phyloP scores from a whole-genome alignment of 2,329 filamentous ascomycete genomes.

The Botrytis pseudocinerea region DNA sequence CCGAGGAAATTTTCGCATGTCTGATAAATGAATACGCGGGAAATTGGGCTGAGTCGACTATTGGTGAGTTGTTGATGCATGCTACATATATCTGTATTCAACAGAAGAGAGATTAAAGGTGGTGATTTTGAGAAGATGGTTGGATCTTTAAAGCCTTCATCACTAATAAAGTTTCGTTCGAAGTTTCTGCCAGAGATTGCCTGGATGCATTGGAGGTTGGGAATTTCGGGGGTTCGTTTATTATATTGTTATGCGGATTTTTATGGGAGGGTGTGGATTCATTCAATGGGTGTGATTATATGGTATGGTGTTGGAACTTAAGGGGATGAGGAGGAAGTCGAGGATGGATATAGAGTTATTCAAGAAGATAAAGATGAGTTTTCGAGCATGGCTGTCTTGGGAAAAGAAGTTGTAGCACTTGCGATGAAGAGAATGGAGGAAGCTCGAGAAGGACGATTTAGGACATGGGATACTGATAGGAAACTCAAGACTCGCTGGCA shows the following conservation, averaged over 20 bases:
- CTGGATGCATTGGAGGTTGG: background rate
- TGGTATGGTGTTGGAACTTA: background rate
- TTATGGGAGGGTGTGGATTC: background rate
- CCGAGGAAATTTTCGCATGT: background rate
- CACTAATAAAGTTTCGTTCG: fast-evolving
- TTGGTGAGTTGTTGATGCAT: background rate
- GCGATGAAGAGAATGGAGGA: background rate
- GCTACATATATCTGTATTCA: background rate
- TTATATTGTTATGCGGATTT: background rate
- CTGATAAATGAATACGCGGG: background rate
- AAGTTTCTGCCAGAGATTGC: background rate
- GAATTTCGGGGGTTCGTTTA: background rate
- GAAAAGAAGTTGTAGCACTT: fast-evolving
- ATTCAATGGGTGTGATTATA: background rate
- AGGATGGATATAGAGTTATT: background rate
- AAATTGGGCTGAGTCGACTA: fast-evolving
- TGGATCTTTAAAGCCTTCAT: background rate
- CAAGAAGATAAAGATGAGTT: background rate
- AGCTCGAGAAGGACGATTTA: background rate
- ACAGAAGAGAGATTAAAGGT: no score
- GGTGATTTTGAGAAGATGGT: fast-evolving
- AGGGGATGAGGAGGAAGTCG: background rate
- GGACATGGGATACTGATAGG: background rate
- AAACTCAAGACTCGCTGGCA: background rate
- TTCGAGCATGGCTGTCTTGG: background rate